phyloP scores from a whole-genome alignment of 306 rosid genomes.

The Cucumis melo region DNA sequence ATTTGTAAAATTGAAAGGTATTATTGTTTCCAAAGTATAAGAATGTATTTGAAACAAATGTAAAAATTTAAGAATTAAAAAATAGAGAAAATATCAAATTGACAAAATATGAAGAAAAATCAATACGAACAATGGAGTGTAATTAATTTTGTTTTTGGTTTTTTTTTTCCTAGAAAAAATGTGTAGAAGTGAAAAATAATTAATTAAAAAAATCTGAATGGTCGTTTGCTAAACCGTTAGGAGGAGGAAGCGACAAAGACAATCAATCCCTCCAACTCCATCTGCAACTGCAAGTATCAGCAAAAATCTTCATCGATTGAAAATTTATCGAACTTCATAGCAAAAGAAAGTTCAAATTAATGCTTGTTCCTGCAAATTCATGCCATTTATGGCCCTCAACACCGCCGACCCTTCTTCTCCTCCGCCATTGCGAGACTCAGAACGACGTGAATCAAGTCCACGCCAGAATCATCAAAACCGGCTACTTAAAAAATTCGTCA shows the following conservation, averaged over 20 bases:
- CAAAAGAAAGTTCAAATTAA: slow-evolving; percentile 7
- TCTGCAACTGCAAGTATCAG: not conserved
- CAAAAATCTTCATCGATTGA: not conserved
- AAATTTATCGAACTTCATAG: not conserved
- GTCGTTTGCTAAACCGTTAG: not conserved
- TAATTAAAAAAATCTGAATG: too few relatives aligned
- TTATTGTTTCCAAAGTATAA: too few relatives aligned
- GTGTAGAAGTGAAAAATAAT: too few relatives aligned
- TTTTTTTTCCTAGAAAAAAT: too few relatives aligned
- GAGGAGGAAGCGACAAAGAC: not conserved
- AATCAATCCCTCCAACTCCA: not conserved
- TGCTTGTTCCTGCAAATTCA: slow-evolving; percentile 41
- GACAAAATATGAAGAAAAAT: too few relatives aligned
- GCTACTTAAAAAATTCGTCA: slow-evolving; percentile 22
- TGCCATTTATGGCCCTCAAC: slow-evolving; percentile 45
- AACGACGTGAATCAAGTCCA: slow-evolving; percentile 46
- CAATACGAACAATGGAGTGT: too few relatives aligned
- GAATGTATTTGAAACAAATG: too few relatives aligned
- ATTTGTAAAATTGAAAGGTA: too few relatives aligned
- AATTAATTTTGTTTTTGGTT: too few relatives aligned
- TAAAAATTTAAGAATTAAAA: too few relatives aligned
- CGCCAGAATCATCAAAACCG: slow-evolving; percentile 42
- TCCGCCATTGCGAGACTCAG: slow-evolving; percentile 41
- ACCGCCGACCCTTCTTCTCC: slow-evolving; percentile 22
- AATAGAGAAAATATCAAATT: too few relatives aligned